Evolutionary conservation across 495 filamentous ascomycete genomes (phyloP).

Genomic region (Aspergillus indologenus): DNA sequence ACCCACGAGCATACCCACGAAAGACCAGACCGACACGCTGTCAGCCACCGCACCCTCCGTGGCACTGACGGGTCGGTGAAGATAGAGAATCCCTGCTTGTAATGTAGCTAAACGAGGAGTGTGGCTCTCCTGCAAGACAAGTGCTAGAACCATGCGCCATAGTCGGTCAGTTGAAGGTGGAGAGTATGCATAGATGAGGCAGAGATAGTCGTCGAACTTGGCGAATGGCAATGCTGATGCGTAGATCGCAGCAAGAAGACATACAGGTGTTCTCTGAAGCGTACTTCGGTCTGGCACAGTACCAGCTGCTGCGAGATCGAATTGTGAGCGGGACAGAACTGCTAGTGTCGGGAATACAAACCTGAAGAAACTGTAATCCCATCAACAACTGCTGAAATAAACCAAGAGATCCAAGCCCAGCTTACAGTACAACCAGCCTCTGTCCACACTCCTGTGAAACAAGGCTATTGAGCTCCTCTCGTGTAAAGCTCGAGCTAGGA

Average conservation of each 20-base stretch:
- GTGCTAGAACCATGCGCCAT: slow-evolving; percentile 35
- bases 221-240: slow-evolving; percentile 35
- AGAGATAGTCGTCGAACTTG: slow-evolving; percentile 31
- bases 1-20: slow-evolving; percentile 34
- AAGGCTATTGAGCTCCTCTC: too few relatives aligned
- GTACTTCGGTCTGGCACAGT: too few relatives aligned
- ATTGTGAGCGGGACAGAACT: too few relatives aligned
- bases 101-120: slow-evolving; percentile 33
- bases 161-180: slow-evolving; percentile 25
- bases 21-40: slow-evolving; percentile 36
- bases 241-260: slow-evolving; percentile 37
- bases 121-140: slow-evolving; percentile 35
- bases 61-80: slow-evolving; percentile 27
- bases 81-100: slow-evolving; percentile 35
- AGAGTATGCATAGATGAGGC: slow-evolving; percentile 31
- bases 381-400: too few relatives aligned
- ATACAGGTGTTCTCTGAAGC: slow-evolving; percentile 25
- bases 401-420: too few relatives aligned
- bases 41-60: slow-evolving; percentile 25
- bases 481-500: too few relatives aligned
- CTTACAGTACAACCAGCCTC: too few relatives aligned
- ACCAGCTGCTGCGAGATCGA: too few relatives aligned
- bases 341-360: too few relatives aligned
- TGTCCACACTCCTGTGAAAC: too few relatives aligned
- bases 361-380: too few relatives aligned